Percentiles rank a stretch among this genome's conserved stretches.
phyloP scores from a whole-genome alignment of 192 early-diverging fungal species.

The Oehlia diaphana region DNA sequence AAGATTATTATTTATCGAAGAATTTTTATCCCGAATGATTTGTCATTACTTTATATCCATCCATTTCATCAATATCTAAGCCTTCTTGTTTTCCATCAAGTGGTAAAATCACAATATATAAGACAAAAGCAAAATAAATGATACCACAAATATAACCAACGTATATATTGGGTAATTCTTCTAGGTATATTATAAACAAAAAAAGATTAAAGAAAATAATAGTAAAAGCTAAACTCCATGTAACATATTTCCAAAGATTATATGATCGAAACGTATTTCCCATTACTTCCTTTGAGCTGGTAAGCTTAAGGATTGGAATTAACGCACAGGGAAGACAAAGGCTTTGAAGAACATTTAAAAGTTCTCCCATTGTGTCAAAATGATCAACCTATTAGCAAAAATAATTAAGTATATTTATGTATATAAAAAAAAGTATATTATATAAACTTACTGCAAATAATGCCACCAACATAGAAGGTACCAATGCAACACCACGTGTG shows the following conservation, averaged over 20 bases:
- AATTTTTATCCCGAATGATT: not conserved
- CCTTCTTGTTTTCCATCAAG: not conserved
- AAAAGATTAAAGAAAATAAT: slow-evolving; percentile 61
- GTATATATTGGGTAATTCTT: slow-evolving; percentile 29
- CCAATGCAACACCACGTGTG: slow-evolving; percentile 61
- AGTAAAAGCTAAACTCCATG: slow-evolving; percentile 50
- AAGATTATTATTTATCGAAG: not conserved
- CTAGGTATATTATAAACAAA: slow-evolving; percentile 39
- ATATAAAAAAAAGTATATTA: not conserved
- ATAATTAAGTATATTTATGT: not conserved
- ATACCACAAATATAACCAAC: slow-evolving; percentile 29
- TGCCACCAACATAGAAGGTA: slow-evolving; percentile 67
- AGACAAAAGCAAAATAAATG: slow-evolving; percentile 30
- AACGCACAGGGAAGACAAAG: slow-evolving; percentile 65
- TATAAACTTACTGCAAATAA: slow-evolving; percentile 43
- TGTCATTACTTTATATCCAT: not conserved
- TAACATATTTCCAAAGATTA: slow-evolving; percentile 29
- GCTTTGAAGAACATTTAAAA: slow-evolving; percentile 70
- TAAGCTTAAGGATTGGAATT: slow-evolving; percentile 63
- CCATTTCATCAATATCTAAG: not conserved
- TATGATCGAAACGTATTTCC: slow-evolving; percentile 33
- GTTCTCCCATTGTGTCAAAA: slow-evolving; percentile 68
- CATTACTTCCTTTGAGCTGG: slow-evolving; percentile 54
- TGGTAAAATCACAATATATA: slow-evolving; percentile 24
- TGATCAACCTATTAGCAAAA: slow-evolving; percentile 30